These are phyloP conservation scores for Aureobasidium sp. DNA, from an alignment of 2,329 filamentous ascomycete species.

Conservation along the genomic window DNA sequence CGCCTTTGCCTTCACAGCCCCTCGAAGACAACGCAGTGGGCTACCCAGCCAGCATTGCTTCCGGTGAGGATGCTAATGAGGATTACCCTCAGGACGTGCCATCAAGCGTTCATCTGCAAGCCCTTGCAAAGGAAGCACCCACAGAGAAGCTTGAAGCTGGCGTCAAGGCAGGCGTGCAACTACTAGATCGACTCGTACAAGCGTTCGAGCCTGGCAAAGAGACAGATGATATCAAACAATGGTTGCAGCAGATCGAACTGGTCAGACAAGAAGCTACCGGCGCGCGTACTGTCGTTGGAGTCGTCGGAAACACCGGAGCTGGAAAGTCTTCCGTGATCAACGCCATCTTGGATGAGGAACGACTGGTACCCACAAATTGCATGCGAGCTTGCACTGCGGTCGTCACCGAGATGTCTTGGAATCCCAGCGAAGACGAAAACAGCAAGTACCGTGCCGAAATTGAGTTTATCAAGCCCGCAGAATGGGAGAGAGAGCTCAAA, in stretches of 20 bases:
- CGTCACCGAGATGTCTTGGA: conserved; percentile 52
- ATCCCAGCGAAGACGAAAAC: conserved; percentile 32
- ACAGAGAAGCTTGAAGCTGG: conserved; percentile 31
- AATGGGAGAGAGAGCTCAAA: conserved; percentile 46
- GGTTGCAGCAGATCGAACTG: conserved; percentile 34
- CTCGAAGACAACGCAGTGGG: background rate
- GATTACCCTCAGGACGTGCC: background rate
- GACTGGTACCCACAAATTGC: conserved; percentile 47
- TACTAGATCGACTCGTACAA: conserved; percentile 28
- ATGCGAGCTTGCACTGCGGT: conserved; percentile 55
- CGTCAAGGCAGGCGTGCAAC: conserved; percentile 28
- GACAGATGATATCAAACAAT: conserved; percentile 28
- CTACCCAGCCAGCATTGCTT: background rate
- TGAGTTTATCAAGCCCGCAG: conserved; percentile 44
- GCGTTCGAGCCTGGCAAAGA: conserved; percentile 21
- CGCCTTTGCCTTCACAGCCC: background rate
- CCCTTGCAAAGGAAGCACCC: conserved; percentile 24
- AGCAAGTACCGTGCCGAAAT: conserved; percentile 46
- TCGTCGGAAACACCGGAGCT: conserved; percentile 53
- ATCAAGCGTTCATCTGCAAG: conserved; percentile 18
- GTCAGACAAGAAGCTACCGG: conserved; percentile 31
- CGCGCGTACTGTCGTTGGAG: conserved; percentile 46
- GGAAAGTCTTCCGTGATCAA: conserved; percentile 58
- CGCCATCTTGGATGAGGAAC: conserved; percentile 52
- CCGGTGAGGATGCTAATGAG: background rate